Conservation (phyloP, 345 rosid species). For the Carallia pectinifolia region DNA sequence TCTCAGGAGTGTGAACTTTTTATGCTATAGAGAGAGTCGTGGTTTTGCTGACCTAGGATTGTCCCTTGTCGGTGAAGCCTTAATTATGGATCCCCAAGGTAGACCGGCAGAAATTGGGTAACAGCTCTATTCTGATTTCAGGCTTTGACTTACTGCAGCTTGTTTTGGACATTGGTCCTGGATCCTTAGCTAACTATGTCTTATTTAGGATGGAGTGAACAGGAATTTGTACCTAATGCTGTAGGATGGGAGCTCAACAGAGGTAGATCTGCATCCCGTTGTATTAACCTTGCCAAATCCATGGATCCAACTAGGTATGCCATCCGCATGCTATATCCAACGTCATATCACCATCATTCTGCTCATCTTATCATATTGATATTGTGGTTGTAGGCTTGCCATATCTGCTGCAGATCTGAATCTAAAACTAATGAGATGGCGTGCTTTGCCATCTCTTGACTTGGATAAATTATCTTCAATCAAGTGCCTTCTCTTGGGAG, state of each 20-base stretch:
- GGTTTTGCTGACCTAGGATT: conserved; percentile 80
- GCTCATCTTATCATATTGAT: conserved; percentile 11
- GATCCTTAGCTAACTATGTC: conserved; percentile 7
- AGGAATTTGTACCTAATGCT: conserved; percentile 47
- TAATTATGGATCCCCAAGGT: conserved; percentile 59
- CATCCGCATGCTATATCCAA: conserved; percentile 2
- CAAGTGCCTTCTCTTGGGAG: conserved; percentile 97
- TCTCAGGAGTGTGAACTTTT: conserved; percentile 56
- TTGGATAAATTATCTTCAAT: conserved; percentile 55
- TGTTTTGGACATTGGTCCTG: background rate
- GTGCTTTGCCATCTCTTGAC: conserved; percentile 82
- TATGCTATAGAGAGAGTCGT: conserved; percentile 86
- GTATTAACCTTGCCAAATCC: conserved; percentile 80
- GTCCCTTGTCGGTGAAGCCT: conserved; percentile 85
- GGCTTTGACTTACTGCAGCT: conserved; percentile 10
- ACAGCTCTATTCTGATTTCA: conserved; percentile 22
- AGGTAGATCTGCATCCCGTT: conserved; percentile 56
- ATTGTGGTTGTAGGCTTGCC: conserved; percentile 57
- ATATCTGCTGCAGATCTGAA: conserved; percentile 84
- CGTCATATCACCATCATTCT: conserved; percentile 7
- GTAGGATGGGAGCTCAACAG: conserved; percentile 91
- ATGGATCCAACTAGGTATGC: conserved; percentile 85
- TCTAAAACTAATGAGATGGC: conserved; percentile 92
- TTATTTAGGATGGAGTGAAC: conserved; percentile 51
- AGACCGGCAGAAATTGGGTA: conserved; percentile 42